phyloP scores from a whole-genome alignment of 371 early-diverging fungal species.

The Rhizopus delemar region DNA sequence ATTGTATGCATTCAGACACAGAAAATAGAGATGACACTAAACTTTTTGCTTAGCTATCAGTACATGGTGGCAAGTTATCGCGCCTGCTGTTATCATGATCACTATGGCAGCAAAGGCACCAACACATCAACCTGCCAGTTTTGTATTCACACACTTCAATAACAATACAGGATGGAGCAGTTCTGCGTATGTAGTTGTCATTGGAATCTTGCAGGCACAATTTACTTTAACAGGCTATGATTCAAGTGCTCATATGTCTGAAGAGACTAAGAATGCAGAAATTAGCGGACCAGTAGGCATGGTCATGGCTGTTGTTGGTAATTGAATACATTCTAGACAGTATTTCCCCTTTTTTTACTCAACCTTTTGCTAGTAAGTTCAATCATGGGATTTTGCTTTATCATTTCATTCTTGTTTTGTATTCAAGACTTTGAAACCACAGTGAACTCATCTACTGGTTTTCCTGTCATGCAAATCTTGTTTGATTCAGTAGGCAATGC shows the following conservation, averaged over 20 bases:
- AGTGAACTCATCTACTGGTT: slow-evolving; percentile 38
- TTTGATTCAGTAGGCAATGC: slow-evolving; percentile 51
- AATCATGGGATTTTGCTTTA: slow-evolving; percentile 42
- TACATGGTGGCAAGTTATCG: slow-evolving; percentile 48
- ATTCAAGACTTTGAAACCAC: slow-evolving; percentile 49
- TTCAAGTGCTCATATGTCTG: slow-evolving; percentile 69
- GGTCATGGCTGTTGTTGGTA: slow-evolving; percentile 28
- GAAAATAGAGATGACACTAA: not conserved
- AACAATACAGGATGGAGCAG: slow-evolving; percentile 38
- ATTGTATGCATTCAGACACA: slow-evolving; percentile 25
- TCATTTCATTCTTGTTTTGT: slow-evolving; percentile 43
- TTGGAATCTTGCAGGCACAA: slow-evolving; percentile 41
- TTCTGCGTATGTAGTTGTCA: slow-evolving; percentile 31
- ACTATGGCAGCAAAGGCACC: slow-evolving; percentile 39
- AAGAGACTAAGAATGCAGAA: slow-evolving; percentile 67
- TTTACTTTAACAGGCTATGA: slow-evolving; percentile 61
- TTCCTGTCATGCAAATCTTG: slow-evolving; percentile 53
- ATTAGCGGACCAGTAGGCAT: slow-evolving; percentile 53
- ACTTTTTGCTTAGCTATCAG: slow-evolving; percentile 23
- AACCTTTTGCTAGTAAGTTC: slow-evolving; percentile 28
- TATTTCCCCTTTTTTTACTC: not conserved
- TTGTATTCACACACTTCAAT: slow-evolving; percentile 47
- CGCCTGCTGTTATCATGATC: slow-evolving; percentile 34
- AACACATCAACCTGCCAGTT: slow-evolving; percentile 46
- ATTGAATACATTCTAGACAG: not conserved